Conservation (phyloP, 306 rosid species). For the Prunus mira region DNA sequence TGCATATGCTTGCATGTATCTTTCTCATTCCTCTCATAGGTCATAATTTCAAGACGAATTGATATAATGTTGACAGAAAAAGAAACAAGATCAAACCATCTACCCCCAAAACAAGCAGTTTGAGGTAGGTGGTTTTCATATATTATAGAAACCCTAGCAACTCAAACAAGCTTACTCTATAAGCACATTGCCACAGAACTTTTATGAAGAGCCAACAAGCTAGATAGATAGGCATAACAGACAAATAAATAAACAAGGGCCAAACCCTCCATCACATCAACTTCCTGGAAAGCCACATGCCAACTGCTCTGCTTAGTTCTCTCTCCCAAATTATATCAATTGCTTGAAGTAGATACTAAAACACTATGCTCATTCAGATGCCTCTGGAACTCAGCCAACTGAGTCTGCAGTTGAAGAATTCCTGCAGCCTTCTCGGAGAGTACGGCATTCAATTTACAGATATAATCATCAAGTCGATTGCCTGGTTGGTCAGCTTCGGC, state of each 20-base stretch:
- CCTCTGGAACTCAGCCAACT: slow-evolving; percentile 75
- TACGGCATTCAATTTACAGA: slow-evolving; percentile 65
- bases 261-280: slow-evolving; percentile 1
- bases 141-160: neutral
- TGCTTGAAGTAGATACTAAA: slow-evolving; percentile 50
- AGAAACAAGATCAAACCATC: neutral
- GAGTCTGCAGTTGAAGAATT: slow-evolving; percentile 76
- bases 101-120: slow-evolving; percentile 15
- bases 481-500: slow-evolving; percentile 85
- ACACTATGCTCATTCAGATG: slow-evolving; percentile 70
- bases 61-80: neutral
- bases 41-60: neutral
- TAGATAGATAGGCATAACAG: neutral
- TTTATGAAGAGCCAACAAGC: neutral
- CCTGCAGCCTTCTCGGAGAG: slow-evolving; percentile 81
- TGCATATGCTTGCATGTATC: slow-evolving; percentile 8
- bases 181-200: slow-evolving; percentile 1
- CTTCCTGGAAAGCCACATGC: neutral
- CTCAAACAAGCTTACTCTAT: neutral
- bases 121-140: slow-evolving; percentile 1
- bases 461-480: slow-evolving; percentile 69
- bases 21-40: neutral
- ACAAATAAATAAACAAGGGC: neutral
- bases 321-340: slow-evolving; percentile 32
- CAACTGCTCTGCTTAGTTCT: slow-evolving; percentile 17